phyloP scores from a whole-genome alignment of 306 rosid genomes.

The Lathyrus oleraceus region DNA sequence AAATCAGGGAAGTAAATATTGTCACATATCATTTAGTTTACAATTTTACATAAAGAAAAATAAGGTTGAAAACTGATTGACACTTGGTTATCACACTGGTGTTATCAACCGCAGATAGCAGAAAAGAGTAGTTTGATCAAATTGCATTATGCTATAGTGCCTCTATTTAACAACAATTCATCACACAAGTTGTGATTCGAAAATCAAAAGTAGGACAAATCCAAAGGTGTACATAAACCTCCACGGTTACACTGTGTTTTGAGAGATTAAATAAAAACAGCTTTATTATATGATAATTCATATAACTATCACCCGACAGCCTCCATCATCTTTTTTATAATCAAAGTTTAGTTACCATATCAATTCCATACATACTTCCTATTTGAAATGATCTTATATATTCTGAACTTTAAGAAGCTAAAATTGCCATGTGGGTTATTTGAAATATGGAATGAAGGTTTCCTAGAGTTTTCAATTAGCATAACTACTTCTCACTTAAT shows the following conservation, averaged over 20 bases:
- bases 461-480: neutral
- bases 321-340: slow-evolving; percentile 13
- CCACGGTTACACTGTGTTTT: neutral
- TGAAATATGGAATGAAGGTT: neutral
- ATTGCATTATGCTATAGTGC: neutral
- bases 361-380: neutral
- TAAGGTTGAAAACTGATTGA: neutral
- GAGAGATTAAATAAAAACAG: slow-evolving; percentile 18
- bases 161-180: neutral
- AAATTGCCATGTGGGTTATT: slow-evolving; percentile 3
- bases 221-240: slow-evolving; percentile 5
- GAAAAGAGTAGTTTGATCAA: neutral
- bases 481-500: neutral
- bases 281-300: neutral
- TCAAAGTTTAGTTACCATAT: neutral
- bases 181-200: neutral
- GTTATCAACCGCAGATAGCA: neutral
- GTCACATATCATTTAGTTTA: slow-evolving; percentile 11
- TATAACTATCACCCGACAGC: slow-evolving; percentile 1
- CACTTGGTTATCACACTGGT: neutral
- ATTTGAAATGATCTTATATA: neutral
- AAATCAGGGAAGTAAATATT: slow-evolving; percentile 10
- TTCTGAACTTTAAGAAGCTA: slow-evolving; percentile 11
- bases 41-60: slow-evolving; percentile 5
- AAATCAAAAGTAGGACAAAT: slow-evolving; percentile 11